phyloP scores from a whole-genome alignment of 495 filamentous ascomycete genomes.

The Rusavskia elegans region DNA sequence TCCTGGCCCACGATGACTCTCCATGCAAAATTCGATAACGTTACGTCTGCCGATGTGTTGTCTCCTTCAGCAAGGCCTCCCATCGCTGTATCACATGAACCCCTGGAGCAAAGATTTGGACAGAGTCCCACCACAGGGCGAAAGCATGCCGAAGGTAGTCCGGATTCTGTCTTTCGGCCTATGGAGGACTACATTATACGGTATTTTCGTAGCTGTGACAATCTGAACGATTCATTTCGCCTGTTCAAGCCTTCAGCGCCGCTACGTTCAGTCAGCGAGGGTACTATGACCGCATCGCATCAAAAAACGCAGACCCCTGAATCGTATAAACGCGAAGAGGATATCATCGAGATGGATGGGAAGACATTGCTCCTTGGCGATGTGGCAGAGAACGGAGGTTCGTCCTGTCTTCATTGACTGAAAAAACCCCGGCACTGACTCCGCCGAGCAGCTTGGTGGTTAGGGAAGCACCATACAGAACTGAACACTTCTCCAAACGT shows the following conservation, averaged over 20 bases:
- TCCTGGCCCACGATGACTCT: background rate
- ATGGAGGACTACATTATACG: conserved; percentile 61
- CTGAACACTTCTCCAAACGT: background rate
- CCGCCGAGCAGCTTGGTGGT: background rate
- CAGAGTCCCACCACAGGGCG: background rate
- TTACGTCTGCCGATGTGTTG: background rate
- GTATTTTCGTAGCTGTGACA: conserved; percentile 52
- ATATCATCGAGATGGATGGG: conserved; percentile 42
- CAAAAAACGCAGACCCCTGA: conserved; percentile 15
- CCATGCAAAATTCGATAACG: background rate
- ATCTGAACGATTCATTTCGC: conserved; percentile 58
- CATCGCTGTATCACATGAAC: background rate
- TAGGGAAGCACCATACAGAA: conserved; percentile 7
- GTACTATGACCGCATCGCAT: conserved; percentile 12
- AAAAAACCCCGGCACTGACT: background rate
- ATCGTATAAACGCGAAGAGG: conserved; percentile 12
- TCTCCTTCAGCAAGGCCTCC: background rate
- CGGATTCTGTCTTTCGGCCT: conserved; percentile 40
- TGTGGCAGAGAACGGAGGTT: conserved; percentile 58
- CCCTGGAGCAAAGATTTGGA: too few relatives aligned
- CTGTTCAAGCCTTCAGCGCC: conserved; percentile 22
- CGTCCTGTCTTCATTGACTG: background rate
- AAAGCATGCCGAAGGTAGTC: conserved; percentile 6
- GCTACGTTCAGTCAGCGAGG: conserved; percentile 26
- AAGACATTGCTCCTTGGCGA: conserved; percentile 70